Evolutionary conservation across 2,329 filamentous ascomycete genomes (phyloP), one percentile per base, ranked within the genome.

Genomic region (Shiraia bambusicola): DNA sequence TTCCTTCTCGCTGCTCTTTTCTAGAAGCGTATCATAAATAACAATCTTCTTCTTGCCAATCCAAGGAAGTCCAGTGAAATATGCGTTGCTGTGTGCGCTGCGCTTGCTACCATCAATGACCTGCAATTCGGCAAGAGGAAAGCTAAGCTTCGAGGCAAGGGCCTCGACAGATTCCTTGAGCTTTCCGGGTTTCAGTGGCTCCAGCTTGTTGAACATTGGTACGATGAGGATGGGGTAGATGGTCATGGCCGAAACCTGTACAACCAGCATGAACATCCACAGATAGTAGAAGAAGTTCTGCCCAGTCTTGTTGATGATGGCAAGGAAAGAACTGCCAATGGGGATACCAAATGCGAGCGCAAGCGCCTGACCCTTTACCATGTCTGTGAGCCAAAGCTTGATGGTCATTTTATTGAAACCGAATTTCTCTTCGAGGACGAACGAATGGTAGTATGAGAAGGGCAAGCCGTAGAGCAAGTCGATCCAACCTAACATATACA

Each of bases 401-500:
- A 89, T 75, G 0, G 93, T 97, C 77, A 95, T 90, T 76, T 98
- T 98, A 73, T 98, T 98, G 81, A 98, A 98, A 35, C 93, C 93
- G 60, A 95, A 98, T 66, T 89, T 87, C 73, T 96, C 91, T 72
- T 98, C 93, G 41, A 98, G 77, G 34, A 97, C 88, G 64, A 98
- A 98, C 10, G 89, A 93, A 73, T 91, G 84, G 76, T 97, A 98
- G 69, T 96, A 83, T 40, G 83, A 87, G 46, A 84, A 80, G 3
- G 93, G 93, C 38, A 97, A 74, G 42, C 84, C 86, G 50, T 95
- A 73, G 40, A 87, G 54, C 61, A 92, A 88, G 57, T 90, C 86
- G 59, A 94, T 80, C 60, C 95, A 70, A 58, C 89, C 86, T 70
- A 95, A 95, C 42, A 82, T 77, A 63, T 97, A 85, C 69, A 96